Conservation (phyloP, 192 early-diverging fungal genomes). For the Coemansia sp. region DNA sequence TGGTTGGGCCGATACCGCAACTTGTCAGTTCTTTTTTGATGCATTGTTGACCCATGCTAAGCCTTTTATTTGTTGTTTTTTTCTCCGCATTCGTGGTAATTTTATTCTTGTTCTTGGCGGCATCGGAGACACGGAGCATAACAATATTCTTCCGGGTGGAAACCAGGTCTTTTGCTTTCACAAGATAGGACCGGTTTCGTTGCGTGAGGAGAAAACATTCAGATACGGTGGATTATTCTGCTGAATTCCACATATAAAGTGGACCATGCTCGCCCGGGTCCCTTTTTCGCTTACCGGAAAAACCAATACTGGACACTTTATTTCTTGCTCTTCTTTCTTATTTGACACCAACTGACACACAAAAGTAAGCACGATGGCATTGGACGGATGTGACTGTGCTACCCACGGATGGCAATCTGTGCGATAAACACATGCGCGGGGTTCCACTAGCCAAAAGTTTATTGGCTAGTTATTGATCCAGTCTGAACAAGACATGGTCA, state of each 20-base stretch:
- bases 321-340: neutral
- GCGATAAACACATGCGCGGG: neutral
- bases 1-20: too few relatives aligned
- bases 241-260: neutral
- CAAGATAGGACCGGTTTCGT: too few relatives aligned
- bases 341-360: neutral
- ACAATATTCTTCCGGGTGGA: too few relatives aligned
- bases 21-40: too few relatives aligned
- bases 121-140: too few relatives aligned
- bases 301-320: neutral
- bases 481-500: neutral
- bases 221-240: neutral
- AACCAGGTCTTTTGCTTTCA: too few relatives aligned
- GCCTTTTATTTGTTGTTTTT: too few relatives aligned
- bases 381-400: neutral
- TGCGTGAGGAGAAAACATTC: neutral
- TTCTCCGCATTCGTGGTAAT: too few relatives aligned
- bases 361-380: neutral
- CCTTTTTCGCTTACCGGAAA: neutral
- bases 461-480: constrained; percentile 1
- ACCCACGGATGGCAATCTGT: neutral
- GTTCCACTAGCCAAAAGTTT: neutral
- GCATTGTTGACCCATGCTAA: too few relatives aligned
- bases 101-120: too few relatives aligned
- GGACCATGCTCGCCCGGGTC: neutral